Percentiles rank a stretch among this genome's conserved stretches.
These are phyloP conservation scores for Corymbia calophylla DNA, from an alignment of 441 rosid genomes.

Conservation along the genomic window DNA sequence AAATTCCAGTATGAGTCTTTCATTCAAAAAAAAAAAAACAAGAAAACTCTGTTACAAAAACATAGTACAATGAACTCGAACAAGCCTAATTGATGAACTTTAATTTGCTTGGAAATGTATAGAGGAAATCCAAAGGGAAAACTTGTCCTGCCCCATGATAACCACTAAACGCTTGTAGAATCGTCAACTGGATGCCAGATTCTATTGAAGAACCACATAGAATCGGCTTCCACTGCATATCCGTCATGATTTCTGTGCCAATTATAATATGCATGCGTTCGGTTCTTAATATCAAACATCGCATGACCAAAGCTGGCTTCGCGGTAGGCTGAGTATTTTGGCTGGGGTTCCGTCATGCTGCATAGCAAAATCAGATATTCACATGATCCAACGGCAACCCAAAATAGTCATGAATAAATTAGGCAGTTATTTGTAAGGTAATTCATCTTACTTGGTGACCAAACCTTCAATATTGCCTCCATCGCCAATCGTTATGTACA, in stretches of 20 bases:
- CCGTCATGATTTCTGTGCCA: slow-evolving; percentile 93
- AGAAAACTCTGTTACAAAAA: neutral
- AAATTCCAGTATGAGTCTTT: neutral
- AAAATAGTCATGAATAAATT: neutral
- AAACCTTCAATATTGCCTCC: slow-evolving; percentile 1
- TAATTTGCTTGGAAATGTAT: neutral
- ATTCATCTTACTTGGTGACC: neutral
- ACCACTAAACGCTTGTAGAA: slow-evolving; percentile 7
- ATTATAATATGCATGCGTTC: slow-evolving; percentile 55
- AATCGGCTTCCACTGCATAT: slow-evolving; percentile 63
- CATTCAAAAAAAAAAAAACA: neutral
- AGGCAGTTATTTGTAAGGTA: neutral
- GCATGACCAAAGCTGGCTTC: slow-evolving; percentile 92
- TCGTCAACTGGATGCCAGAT: slow-evolving; percentile 53
- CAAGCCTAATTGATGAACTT: neutral
- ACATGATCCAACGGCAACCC: neutral
- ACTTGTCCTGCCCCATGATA: neutral
- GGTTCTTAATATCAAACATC: slow-evolving; percentile 54
- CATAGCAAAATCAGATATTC: neutral
- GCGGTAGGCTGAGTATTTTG: slow-evolving; percentile 66
- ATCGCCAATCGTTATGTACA: neutral
- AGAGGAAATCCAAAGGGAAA: neutral
- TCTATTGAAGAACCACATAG: slow-evolving; percentile 70
- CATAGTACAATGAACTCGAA: neutral
- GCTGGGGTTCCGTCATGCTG: slow-evolving; percentile 85